Evolutionary conservation across 441 rosid genomes (phyloP), one percentile per base, ranked within the genome.

Genomic region (Geranium incanum): DNA sequence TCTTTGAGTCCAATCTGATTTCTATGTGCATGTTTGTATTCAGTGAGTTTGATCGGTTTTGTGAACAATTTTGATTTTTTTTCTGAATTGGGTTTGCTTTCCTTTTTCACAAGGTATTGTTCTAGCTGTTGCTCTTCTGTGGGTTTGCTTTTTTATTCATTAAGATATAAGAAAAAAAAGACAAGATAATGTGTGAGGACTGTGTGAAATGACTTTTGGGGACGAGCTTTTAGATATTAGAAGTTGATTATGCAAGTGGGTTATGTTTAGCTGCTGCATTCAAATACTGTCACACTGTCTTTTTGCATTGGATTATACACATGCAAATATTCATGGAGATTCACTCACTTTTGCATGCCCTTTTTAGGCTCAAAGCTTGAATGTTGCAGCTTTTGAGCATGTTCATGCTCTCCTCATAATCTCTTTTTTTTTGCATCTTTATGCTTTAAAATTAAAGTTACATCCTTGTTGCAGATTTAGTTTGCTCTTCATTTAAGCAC

Each of bases 301-400:
- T 11, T 43, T 1, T 43, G 52, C 9, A 50, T 11, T 50, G 3
- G 11, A 50, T 50, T 13, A 50, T n/a, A 11, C 59, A 50, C 13
- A 4, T 43, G 12, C 3, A 8, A 12, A 50, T 50, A 13, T 50
- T 50, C 59, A 50, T 50, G 2, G 59, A 50, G 59, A 50, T 50
- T 50, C 74, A 69, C 72, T 6, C 13, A 72, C 50, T 36, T 75
- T 69, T 33, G 66, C 36, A 4, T 69, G 16, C 15, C 60, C 45
- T 71, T 75, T 81, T 74, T 5, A 75, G 69, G 57, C 59, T 72
- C 23, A 5, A n/a, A 16, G 41, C 76, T 19, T 72, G 68, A 66
- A 28, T 74, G 69, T 38, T 50, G 71, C 68, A 71, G 67, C 74
- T 70, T 38, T 38, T 38, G 43, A 38, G 43, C 43, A 38, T 21